Evolutionary conservation across 1,284 basidiomycete genomes (phyloP), one percentile per base, ranked within the genome.

Genomic region (Papiliotrema fonsecae): DNA sequence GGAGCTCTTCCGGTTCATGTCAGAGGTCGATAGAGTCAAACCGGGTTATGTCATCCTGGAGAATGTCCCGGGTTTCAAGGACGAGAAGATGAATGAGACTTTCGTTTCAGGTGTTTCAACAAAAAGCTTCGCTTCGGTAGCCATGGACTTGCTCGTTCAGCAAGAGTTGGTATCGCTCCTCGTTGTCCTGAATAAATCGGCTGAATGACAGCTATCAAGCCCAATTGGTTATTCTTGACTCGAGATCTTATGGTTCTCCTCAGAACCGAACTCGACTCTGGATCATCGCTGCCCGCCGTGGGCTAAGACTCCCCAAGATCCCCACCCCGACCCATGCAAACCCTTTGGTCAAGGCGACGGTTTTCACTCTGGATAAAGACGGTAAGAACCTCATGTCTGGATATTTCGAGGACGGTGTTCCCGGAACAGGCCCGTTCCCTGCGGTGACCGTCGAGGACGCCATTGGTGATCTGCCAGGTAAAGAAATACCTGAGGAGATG

Each of bases 41-140:
- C 62, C 67, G 0, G 55, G 54, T 30, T 47, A 59, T 18, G 54
- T 60, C 28, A 35, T 69, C 1, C 30, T 69, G 14, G 67, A 69
- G 46, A 69, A 67, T 39, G 67, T 69, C 1, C 52, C 55, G 0
- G 62, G 64, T 0, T 56, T 64, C 44, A 61, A 61, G 48, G 32
- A 47, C 19, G 54, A 57, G 7, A 19, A 31, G 25, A 16, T 9
- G 3, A 44, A 51, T 27, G 49, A 44, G 13, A 30, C 40, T 4
- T 51, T 51, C 38, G 37, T 25, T 13, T 18, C 18, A 7, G 34
- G 24, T 27, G 19, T n/a, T 16, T 5, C 28, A 2, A 26, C 19
- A 6, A 14, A 26, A 10, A 58, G 54, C 45, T 62, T 54, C 41
- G 60, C 54, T 3, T 18, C 41, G 2, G 45, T 46, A 16, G 55